Evolutionary conservation across 176 grass and related monocot genomes (phyloP).

Genomic region (Zizania latifolia): DNA sequence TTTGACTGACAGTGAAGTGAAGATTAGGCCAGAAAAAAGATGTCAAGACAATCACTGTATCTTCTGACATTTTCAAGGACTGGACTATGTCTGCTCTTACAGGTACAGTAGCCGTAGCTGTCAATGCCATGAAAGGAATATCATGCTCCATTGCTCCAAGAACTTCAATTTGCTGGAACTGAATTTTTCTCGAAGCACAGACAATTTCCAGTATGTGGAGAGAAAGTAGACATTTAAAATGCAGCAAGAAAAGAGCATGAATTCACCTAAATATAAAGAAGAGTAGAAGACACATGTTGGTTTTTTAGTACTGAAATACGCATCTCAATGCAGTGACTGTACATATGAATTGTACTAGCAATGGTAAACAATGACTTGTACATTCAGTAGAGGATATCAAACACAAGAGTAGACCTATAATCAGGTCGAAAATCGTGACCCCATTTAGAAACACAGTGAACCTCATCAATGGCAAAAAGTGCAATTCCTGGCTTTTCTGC

Average conservation of each 20-base stretch:
- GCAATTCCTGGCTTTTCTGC: conserved; percentile 87
- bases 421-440: conserved; percentile 95
- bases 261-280: neutral
- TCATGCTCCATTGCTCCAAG: conserved; percentile 64
- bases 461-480: conserved; percentile 93
- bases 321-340: neutral
- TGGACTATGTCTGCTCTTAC: conserved; percentile 87
- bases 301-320: neutral
- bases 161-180: conserved; percentile 57
- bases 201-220: conserved; percentile 46
- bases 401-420: conserved; percentile 72
- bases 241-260: neutral
- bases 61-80: conserved; percentile 65
- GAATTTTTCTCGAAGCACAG: conserved; percentile 75
- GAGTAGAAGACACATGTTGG: neutral
- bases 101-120: conserved; percentile 80
- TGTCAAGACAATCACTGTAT: conserved; percentile 60
- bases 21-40: conserved; percentile 94
- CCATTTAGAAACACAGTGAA: conserved; percentile 97
- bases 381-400: conserved; percentile 39
- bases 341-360: conserved; percentile 14
- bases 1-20: conserved; percentile 60
- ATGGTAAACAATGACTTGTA: conserved; percentile 22
- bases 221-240: neutral
- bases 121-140: conserved; percentile 93